These are phyloP conservation scores for Aspergillus eucalypticola DNA, from an alignment of 2,329 filamentous ascomycete species.

Conservation along the genomic window DNA sequence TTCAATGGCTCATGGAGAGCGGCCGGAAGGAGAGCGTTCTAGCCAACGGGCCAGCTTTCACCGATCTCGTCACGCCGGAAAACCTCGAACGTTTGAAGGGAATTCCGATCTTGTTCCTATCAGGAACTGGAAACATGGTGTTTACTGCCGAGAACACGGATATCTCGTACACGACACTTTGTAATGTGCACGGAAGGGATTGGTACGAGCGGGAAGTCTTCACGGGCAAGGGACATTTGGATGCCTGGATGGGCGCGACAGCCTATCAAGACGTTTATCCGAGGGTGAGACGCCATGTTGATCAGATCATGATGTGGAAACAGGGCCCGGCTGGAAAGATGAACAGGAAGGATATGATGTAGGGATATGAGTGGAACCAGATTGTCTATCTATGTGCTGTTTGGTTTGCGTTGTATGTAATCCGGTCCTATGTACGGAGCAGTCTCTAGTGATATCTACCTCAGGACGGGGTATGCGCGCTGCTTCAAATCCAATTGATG, in stretches of 20 bases:
- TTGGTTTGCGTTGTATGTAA: not conserved
- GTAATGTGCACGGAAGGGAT: slow-evolving; percentile 3
- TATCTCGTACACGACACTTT: slow-evolving; percentile 3
- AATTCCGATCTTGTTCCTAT: slow-evolving; percentile 7
- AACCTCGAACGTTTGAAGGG: slow-evolving; percentile 2
- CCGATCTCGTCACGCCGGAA: not conserved
- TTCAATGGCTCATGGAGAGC: slow-evolving; percentile 1
- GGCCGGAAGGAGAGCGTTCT: not conserved
- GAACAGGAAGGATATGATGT: not conserved
- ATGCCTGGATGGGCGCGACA: slow-evolving; percentile 6
- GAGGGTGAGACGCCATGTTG: slow-evolving; percentile 3
- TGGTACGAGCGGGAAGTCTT: slow-evolving; percentile 8
- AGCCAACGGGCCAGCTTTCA: slow-evolving; percentile 3
- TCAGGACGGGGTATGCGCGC: too few relatives aligned
- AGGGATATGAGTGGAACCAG: not conserved
- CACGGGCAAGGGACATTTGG: not conserved
- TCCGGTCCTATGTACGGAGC: too few relatives aligned
- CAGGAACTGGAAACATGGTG: slow-evolving; percentile 5
- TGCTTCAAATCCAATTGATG: too few relatives aligned
- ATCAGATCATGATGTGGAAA: not conserved
- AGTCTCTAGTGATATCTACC: too few relatives aligned
- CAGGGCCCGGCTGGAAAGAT: not conserved
- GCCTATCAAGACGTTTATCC: slow-evolving; percentile 5
- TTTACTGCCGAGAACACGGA: slow-evolving; percentile 7
- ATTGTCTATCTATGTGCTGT: not conserved